Base-by-base conservation (phyloP, 1,284 basidiomycete species). In the Marasmius fiardii region DNA sequence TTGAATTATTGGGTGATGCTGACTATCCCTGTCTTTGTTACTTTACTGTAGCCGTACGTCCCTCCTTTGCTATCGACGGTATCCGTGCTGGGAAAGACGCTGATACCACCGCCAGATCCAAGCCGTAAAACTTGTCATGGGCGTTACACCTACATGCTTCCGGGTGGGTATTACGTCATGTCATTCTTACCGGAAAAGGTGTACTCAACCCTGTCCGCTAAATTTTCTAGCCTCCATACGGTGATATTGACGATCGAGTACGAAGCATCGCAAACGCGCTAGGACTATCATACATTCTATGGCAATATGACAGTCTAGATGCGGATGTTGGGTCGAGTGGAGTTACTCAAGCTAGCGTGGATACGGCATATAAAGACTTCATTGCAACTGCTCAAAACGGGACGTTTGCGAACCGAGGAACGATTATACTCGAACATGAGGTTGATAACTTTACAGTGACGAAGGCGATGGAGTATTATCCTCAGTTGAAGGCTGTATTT, bases 81-180 rank as follows among this genome's bases (percentile, higher is more conserved):
- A 4, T 16, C 4, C 12, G 37, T 18, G 39, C 3, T 41, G n/a
- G 20, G n/a, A 16, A 16, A 41, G 7, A 41, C 7, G 3, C 20
- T 7, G n/a, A 37, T 12, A 11, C 24, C 34, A 28, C 7, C 23
- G 10, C 3, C 59, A 81, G 80, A 70, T 81, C 60, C 58, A 81
- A 69, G 70, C 72, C 1, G 75, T 83, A 52, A 80, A 82, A 59
- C 65, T 79, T 24, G 75, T 75, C 6, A 65, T 80, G 16, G 85
- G 86, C 37, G 76, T 87, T 12, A 88, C 87, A 0, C 84, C 85
- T 8, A 85, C 82, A 39, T 88, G 81, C 60, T 88, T 86, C 82
- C 76, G 88, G 59, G 79, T 79, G 54, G 51, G 71, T 44, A 21
- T 20, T 43, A 41, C 21, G 16, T 8, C 14, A n/a, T 4, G 21